Evolutionary conservation across 2,329 filamentous ascomycete genomes (phyloP), one percentile per base, ranked within the genome.

Genomic region (Penicillium sp.): DNA sequence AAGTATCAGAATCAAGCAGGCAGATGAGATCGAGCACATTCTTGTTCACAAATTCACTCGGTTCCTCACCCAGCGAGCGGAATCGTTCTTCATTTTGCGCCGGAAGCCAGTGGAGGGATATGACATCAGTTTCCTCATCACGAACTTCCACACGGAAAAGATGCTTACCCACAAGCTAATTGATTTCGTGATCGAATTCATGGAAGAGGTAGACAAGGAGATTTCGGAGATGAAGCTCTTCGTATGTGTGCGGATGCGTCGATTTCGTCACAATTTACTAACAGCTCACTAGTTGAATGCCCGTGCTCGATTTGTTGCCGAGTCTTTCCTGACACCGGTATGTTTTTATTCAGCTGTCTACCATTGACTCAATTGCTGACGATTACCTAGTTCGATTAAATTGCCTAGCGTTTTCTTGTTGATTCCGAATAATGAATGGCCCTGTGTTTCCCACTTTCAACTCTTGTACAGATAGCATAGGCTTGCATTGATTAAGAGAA

Each of bases 151-250:
- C 71, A 97, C 94, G 5, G 94, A 97, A 76, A 90, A 95, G 74
- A 96, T 99, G 92, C 77, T 97, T 73, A 97, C 97, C 82, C 93
- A 99, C 75, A 97, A 99, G 81, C 83, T 99, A 67, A 95, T 99
- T 34, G 94, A 99, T 75, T 99, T 99, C 71, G 96, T 99, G 67
- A 97, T 99, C 65, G 88, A 97, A 72, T 99, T 99, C 72, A 97
- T 99, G 93, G 93, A 99, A 77, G 94, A 99, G 75, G 95, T 99
- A 5, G 95, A 99, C 77, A 99, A 99, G 82, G 94, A 99, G 77
- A 99, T 99, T 59, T 97, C 94, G 3, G 95, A 99, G 79, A 97
- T 99, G 94, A 99, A 99, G 84, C 88, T 99, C 70, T 99, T 99
- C 77, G 93, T 97, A 84, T 67, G 91, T 59, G 33, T 43, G n/a